Conservation (phyloP, 1,284 basidiomycete species). For the Bondarzewia mesenterica region DNA sequence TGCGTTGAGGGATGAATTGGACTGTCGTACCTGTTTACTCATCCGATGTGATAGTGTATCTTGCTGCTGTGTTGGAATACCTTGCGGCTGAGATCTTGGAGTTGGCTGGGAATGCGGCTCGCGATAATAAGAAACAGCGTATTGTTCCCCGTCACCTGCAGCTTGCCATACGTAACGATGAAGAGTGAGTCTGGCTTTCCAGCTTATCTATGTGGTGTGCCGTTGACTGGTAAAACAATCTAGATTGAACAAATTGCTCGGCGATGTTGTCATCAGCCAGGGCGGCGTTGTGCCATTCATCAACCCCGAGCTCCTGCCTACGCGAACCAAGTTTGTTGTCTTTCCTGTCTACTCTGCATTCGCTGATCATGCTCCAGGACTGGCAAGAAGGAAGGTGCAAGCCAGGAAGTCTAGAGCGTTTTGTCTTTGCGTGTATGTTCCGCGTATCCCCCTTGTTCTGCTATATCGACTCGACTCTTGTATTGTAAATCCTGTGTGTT, state of each 20-base stretch:
- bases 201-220: not conserved
- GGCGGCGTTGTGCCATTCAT: slow-evolving; percentile 87
- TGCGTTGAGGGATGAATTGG: slow-evolving; percentile 24
- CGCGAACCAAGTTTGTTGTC: too few relatives aligned
- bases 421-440: too few relatives aligned
- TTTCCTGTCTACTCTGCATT: not conserved
- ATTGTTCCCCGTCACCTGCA: slow-evolving; percentile 88
- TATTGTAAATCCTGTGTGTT: too few relatives aligned
- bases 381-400: too few relatives aligned
- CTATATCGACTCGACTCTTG: too few relatives aligned
- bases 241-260: slow-evolving; percentile 69
- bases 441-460: too few relatives aligned
- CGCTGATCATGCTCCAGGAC: too few relatives aligned
- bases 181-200: slow-evolving; percentile 45
- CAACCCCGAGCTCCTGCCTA: too few relatives aligned
- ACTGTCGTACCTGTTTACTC: not conserved
- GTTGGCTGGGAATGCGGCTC: slow-evolving; percentile 64
- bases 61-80: slow-evolving; percentile 69
- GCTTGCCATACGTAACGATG: slow-evolving; percentile 85
- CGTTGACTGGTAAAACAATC: not conserved
- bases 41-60: slow-evolving; percentile 43
- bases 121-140: slow-evolving; percentile 79
- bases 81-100: slow-evolving; percentile 72
- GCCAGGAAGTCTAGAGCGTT: too few relatives aligned
- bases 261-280: slow-evolving; percentile 83